These are phyloP conservation scores for Angomonas ambiguus DNA, from an alignment of 208 protist species.

Conservation along the genomic window DNA sequence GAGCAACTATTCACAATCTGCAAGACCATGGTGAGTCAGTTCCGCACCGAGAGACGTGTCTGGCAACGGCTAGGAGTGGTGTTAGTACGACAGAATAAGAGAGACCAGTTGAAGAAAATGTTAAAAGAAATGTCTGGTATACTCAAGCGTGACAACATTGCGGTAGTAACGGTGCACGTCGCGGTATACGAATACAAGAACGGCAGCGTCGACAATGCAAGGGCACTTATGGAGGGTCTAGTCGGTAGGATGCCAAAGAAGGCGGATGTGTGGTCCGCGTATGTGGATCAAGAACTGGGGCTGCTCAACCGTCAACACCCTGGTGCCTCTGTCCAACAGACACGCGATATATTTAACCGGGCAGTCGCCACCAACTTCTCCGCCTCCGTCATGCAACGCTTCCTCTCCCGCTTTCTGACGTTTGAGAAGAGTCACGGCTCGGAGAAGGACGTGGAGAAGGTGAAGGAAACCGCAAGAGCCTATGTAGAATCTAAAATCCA, in stretches of 20 bases:
- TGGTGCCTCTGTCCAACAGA: conserved; percentile 35
- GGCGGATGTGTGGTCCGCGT: conserved; percentile 87
- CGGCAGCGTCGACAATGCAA: conserved; percentile 74
- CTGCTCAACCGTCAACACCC: conserved; percentile 52
- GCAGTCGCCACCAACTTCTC: conserved; percentile 75
- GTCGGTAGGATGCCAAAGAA: conserved; percentile 81
- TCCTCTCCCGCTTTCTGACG: conserved; percentile 95
- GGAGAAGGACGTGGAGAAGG: conserved; percentile 77
- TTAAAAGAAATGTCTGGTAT: conserved; percentile 76
- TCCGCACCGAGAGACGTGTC: conserved; percentile 50
- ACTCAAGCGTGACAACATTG: conserved; percentile 54
- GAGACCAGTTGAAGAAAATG: conserved; percentile 81
- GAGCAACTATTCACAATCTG: conserved; percentile 81
- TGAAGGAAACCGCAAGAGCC: conserved; percentile 88
- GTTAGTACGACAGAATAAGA: conserved; percentile 74
- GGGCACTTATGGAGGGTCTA: conserved; percentile 89
- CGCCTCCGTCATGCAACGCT: conserved; percentile 86
- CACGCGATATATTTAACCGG: conserved; percentile 79
- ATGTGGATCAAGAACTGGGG: conserved; percentile 84
- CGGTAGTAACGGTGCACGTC: conserved; percentile 62
- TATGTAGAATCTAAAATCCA: conserved; percentile 92
- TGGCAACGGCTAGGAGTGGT: conserved; percentile 81
- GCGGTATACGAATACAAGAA: conserved; percentile 82
- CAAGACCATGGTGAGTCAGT: conserved; percentile 80
- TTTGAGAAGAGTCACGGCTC: conserved; percentile 94